Percentiles rank a stretch among this genome's conserved stretches.
Evolutionary conservation across 1,139 yeast species (phyloP).

Genomic region (Suhomyces maxii): DNA sequence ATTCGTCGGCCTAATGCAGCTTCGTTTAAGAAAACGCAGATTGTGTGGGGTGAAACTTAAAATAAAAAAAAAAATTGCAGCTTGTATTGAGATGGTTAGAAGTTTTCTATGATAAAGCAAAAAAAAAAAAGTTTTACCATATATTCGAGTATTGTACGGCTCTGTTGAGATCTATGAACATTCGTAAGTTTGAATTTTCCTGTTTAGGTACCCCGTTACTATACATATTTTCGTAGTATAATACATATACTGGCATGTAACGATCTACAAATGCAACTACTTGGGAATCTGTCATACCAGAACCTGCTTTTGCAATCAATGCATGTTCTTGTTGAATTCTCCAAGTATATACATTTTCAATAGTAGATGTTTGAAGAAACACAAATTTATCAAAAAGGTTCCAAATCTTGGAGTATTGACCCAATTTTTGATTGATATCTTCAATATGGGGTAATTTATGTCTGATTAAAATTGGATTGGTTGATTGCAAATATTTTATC

Average conservation of each 20-base stretch:
- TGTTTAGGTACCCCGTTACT: constrained; percentile 6
- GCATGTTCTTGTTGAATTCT: constrained; percentile 81
- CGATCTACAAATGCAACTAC: constrained; percentile 71
- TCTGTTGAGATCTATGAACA: constrained; percentile 11
- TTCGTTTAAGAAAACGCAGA: neutral
- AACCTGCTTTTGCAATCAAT: constrained; percentile 52
- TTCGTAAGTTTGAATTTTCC: constrained; percentile 9
- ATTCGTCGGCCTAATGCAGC: neutral
- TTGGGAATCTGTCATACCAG: constrained; percentile 77
- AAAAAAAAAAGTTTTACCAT: neutral
- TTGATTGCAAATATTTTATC: constrained; percentile 22
- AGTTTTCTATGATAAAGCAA: no score
- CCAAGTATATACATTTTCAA: constrained; percentile 75
- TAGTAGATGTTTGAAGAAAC: constrained; percentile 57
- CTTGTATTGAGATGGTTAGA: no score
- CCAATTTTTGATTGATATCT: constrained; percentile 51
- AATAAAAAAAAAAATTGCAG: no score
- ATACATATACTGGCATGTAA: constrained; percentile 81
- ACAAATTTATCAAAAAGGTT: constrained; percentile 57
- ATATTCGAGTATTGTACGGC: constrained; percentile 2
- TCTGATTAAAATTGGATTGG: constrained; percentile 22
- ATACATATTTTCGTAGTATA: constrained; percentile 57
- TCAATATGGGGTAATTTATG: constrained; percentile 31
- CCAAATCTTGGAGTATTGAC: constrained; percentile 59
- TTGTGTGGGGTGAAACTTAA: no score